These are phyloP conservation scores for Clonostachys rosea DNA, from an alignment of 2,329 filamentous ascomycete species.

Conservation along the genomic window DNA sequence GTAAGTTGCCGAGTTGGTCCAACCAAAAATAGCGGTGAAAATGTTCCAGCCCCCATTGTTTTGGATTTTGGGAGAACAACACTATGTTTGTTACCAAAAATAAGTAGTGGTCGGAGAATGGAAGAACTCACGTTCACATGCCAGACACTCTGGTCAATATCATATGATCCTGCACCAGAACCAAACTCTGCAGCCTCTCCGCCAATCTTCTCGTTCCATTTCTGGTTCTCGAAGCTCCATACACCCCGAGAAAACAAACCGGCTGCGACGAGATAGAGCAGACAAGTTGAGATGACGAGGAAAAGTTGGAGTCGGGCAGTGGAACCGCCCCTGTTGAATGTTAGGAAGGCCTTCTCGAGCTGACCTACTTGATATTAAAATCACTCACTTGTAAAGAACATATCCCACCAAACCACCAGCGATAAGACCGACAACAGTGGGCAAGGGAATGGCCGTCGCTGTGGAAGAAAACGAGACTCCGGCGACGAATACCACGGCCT, in stretches of 20 bases:
- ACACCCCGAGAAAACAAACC: slow-evolving; percentile 75
- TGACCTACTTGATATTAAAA: background rate
- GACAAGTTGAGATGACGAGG: slow-evolving; percentile 73
- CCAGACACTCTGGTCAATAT: slow-evolving; percentile 73
- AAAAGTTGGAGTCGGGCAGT: slow-evolving; percentile 59
- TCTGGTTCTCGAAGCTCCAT: slow-evolving; percentile 69
- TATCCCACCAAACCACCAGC: slow-evolving; percentile 67
- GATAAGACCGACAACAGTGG: slow-evolving; percentile 66
- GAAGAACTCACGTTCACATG: slow-evolving; percentile 64
- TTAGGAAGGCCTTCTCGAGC: background rate
- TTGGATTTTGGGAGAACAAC: slow-evolving; percentile 60
- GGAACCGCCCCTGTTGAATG: slow-evolving; percentile 33
- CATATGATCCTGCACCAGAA: slow-evolving; percentile 68
- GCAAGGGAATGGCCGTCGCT: slow-evolving; percentile 71
- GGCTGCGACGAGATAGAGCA: slow-evolving; percentile 79
- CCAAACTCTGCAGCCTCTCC: slow-evolving; percentile 49
- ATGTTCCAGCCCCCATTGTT: slow-evolving; percentile 68
- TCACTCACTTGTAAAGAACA: slow-evolving; percentile 69
- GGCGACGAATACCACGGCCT: slow-evolving; percentile 82
- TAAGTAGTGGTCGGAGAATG: slow-evolving; percentile 22
- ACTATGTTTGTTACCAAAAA: slow-evolving; percentile 33
- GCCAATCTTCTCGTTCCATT: slow-evolving; percentile 62
- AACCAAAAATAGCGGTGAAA: slow-evolving; percentile 69
- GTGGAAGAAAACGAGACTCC: slow-evolving; percentile 76
- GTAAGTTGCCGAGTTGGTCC: slow-evolving; percentile 68